These are phyloP conservation scores for Pholiota molesta DNA, from an alignment of 768 basidiomycete genomes.

Conservation along the genomic window DNA sequence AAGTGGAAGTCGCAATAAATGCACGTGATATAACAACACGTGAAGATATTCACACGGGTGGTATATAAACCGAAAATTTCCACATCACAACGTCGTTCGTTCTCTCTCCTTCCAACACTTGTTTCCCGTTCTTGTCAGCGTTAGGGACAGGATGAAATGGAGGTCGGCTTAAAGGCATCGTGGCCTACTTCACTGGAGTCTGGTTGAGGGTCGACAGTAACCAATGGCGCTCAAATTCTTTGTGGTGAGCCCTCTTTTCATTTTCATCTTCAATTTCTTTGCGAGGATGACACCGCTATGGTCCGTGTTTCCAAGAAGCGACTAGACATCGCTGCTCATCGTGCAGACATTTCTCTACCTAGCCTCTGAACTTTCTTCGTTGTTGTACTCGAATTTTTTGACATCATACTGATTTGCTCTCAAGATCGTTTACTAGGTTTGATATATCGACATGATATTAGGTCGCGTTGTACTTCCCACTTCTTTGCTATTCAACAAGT, in stretches of 20 bases:
- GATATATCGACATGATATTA: not conserved
- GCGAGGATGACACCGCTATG: conserved; percentile 81
- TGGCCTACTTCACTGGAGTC: not conserved
- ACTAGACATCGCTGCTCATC: conserved; percentile 84
- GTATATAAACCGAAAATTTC: conserved; percentile 6
- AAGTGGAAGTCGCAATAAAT: not conserved
- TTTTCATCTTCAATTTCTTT: conserved; percentile 9
- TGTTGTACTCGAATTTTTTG: not conserved
- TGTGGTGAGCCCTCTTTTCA: conserved; percentile 19
- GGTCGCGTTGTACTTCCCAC: not conserved
- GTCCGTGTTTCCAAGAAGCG: conserved; percentile 98
- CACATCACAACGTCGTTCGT: not conserved
- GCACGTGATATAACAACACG: not conserved
- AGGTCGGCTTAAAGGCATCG: not conserved
- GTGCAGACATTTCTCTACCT: conserved; percentile 74
- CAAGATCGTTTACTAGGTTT: not conserved
- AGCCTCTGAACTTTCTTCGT: conserved; percentile 61
- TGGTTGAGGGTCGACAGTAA: not conserved
- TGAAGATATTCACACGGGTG: conserved; percentile 9
- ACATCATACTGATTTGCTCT: not conserved
- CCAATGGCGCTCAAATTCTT: not conserved
- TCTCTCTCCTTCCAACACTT: not conserved
- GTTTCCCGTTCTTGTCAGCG: not conserved
- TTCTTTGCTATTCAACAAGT: too few species aligned
- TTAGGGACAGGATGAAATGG: not conserved